These are phyloP conservation scores for Colletotrichum incanum DNA, from an alignment of 2,329 filamentous ascomycete species.

Conservation along the genomic window DNA sequence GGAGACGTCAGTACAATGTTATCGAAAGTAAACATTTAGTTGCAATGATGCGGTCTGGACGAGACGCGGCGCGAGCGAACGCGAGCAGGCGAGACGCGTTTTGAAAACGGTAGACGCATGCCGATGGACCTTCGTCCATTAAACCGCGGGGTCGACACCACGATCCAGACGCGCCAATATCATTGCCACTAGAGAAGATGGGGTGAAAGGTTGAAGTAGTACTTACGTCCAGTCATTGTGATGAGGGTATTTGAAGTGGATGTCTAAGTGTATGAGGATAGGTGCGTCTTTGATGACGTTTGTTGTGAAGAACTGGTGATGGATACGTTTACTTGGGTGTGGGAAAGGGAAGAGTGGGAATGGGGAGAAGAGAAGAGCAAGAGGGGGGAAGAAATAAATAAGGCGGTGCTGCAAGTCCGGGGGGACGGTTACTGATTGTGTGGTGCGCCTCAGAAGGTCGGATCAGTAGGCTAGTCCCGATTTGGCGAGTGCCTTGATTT, in stretches of 20 bases:
- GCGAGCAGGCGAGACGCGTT: slow-evolving; percentile 23
- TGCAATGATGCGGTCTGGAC: background rate
- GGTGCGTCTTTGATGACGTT: slow-evolving; percentile 47
- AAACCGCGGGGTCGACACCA: slow-evolving; percentile 23
- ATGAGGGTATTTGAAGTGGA: slow-evolving; percentile 55
- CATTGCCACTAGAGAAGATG: slow-evolving; percentile 42
- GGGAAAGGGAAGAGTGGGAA: slow-evolving; percentile 44
- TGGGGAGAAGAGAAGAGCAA: slow-evolving; percentile 29
- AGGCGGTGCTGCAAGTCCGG: slow-evolving; percentile 40
- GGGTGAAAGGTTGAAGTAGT: slow-evolving; percentile 38
- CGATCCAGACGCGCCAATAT: slow-evolving; percentile 33
- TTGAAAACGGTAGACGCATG: slow-evolving; percentile 15
- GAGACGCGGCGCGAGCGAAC: background rate
- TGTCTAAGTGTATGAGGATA: slow-evolving; percentile 42
- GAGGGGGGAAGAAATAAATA: slow-evolving; percentile 45
- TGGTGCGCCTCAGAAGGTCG: slow-evolving; percentile 32
- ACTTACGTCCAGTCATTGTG: slow-evolving; percentile 84
- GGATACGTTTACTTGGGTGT: slow-evolving; percentile 21
- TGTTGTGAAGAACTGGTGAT: slow-evolving; percentile 36
- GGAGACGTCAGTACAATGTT: slow-evolving; percentile 33
- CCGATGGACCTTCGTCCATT: slow-evolving; percentile 11
- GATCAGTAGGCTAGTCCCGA: slow-evolving; percentile 46
- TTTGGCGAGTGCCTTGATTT: slow-evolving; percentile 40
- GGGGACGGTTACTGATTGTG: slow-evolving; percentile 45
- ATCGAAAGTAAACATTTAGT: background rate